Conservation (phyloP, 495 filamentous ascomycete genomes). For the Echria macrotheca region DNA sequence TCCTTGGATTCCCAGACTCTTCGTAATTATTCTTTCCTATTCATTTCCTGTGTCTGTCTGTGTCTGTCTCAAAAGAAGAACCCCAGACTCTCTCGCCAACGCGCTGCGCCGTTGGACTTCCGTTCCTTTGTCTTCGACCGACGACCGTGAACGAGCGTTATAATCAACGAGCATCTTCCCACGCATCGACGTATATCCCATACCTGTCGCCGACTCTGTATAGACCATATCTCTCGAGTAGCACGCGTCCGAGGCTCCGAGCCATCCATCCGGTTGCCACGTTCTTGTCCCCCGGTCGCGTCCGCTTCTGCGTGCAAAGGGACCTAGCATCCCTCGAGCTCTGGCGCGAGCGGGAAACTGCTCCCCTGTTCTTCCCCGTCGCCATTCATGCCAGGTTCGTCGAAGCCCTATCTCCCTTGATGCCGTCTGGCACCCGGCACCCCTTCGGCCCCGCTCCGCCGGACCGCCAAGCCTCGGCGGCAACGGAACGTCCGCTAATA, state of each 20-base stretch:
- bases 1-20: neutral
- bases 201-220: too few relatives aligned
- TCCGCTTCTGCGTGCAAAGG: too few relatives aligned
- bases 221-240: too few relatives aligned
- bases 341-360: conserved; percentile 35
- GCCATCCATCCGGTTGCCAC: too few relatives aligned
- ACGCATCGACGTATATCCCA: conserved; percentile 1
- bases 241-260: too few relatives aligned
- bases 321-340: neutral
- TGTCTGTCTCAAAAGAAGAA: neutral
- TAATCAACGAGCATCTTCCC: neutral
- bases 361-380: conserved; percentile 18
- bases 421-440: neutral
- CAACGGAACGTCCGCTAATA: neutral
- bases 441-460: neutral
- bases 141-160: neutral
- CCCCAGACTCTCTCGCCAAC: neutral
- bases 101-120: conserved; percentile 4
- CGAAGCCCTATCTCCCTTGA: neutral
- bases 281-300: too few relatives aligned
- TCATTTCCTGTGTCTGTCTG: neutral
- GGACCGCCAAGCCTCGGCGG: neutral
- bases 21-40: neutral
- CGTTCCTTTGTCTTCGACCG: conserved; percentile 6
- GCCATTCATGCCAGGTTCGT: conserved; percentile 46